Evolutionary conservation across 2,329 filamentous ascomycete species (phyloP), one percentile per base, ranked within the genome.

Genomic region (Fusarium musae): DNA sequence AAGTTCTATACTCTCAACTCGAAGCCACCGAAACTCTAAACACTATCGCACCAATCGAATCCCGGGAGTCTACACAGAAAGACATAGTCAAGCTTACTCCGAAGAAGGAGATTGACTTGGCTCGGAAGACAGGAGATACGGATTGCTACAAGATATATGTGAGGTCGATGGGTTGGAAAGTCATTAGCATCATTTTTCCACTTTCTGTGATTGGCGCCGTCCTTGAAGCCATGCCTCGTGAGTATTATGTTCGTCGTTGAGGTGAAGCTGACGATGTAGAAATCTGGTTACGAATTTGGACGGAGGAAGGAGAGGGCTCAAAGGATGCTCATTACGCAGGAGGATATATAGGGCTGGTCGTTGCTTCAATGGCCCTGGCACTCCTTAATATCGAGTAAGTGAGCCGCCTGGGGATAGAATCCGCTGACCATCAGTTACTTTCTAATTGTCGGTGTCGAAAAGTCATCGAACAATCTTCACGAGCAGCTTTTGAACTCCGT

Each of bases 61-160:
- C 23, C 23, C 23, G 23, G 23, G 23, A 23, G 23, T 23, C 23
- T 23, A 23, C 23, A 23, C 23, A 61, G 2, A 53, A 36, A 5
- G 57, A 49, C 2, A 49, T 49, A 9, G 10, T 19, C 15, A 50
- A 11, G 9, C 1, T 30, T 17, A 12, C n/a, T 1, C 37, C 26
- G 4, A 56, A 68, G 28, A 67, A 63, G 3, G 76, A 79, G n/a
- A 61, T 63, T 2, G 73, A 79, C 21, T 42, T 80, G 6, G 65
- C 75, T 12, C 69, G 79, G 16, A 79, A 79, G 40, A 80, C 76
- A 3, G 78, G 78, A 0, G 79, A 80, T 37, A 70, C 50, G 5
- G 75, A 77, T 12, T 78, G 77, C 21, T 80, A 80, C 53, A 78
- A 71, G 40, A 78, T 79, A 11, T 80, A 79, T 32, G 60, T 78